Conservation (phyloP, 1,284 basidiomycete species). For the Leccinum insolens region DNA sequence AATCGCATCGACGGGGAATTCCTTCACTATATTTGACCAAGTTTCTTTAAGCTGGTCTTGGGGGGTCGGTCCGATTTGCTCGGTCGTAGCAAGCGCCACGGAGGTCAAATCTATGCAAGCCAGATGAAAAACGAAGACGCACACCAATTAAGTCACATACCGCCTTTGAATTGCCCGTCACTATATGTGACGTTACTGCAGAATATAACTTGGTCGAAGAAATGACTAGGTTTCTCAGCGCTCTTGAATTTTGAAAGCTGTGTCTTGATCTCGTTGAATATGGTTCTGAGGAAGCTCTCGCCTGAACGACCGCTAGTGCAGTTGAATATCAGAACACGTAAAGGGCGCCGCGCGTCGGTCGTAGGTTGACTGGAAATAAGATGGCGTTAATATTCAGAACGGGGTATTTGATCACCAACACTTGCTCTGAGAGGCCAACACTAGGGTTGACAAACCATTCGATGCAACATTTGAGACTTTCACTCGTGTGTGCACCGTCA, state of each 20-base stretch:
- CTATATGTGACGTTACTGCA: slow-evolving; percentile 96
- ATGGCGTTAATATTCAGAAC: slow-evolving; percentile 9
- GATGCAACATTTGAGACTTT: slow-evolving; percentile 86
- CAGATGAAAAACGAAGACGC: neutral
- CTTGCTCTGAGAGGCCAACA: slow-evolving; percentile 44
- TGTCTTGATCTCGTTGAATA: slow-evolving; percentile 52
- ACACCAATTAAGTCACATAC: slow-evolving; percentile 46
- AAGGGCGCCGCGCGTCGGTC: slow-evolving; percentile 24
- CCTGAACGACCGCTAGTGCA: slow-evolving; percentile 93
- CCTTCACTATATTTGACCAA: slow-evolving; percentile 69
- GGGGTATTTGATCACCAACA: slow-evolving; percentile 10
- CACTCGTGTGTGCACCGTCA: slow-evolving; percentile 95
- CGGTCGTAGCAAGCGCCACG: slow-evolving; percentile 62
- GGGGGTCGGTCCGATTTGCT: slow-evolving; percentile 69
- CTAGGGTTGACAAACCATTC: slow-evolving; percentile 79
- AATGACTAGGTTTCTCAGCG: slow-evolving; percentile 41
- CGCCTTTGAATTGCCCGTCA: slow-evolving; percentile 88
- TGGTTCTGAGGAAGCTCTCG: slow-evolving; percentile 64
- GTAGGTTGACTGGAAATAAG: slow-evolving; percentile 3
- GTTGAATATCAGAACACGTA: slow-evolving; percentile 88
- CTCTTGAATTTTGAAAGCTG: slow-evolving; percentile 48
- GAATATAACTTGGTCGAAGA: slow-evolving; percentile 90
- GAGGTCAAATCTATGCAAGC: slow-evolving; percentile 68
- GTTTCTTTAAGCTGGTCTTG: slow-evolving; percentile 79
- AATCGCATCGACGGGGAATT: slow-evolving; percentile 61